Conservation (phyloP, 78 protist genomes). For the Dictyostelium firmibasis region DNA sequence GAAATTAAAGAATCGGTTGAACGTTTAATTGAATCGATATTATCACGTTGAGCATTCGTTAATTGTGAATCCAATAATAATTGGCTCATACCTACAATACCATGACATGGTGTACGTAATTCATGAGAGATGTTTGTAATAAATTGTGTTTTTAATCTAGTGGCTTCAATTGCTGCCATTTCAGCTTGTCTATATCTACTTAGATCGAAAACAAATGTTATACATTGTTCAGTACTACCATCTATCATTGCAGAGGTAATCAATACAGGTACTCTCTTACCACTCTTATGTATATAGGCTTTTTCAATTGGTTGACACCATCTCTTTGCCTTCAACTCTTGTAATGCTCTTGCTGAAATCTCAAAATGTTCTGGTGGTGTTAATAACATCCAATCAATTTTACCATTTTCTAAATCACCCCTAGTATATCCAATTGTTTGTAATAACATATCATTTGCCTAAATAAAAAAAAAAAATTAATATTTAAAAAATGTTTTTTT, state of each 20-base stretch:
- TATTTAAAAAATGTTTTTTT: background rate
- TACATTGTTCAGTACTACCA: slow-evolving; percentile 64
- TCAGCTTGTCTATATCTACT: slow-evolving; percentile 65
- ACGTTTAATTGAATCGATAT: slow-evolving; percentile 57
- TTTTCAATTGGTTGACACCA: slow-evolving; percentile 82
- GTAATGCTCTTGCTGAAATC: slow-evolving; percentile 72
- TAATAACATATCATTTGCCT: slow-evolving; percentile 70
- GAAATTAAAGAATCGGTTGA: slow-evolving; percentile 44
- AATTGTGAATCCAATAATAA: slow-evolving; percentile 32
- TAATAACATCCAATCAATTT: slow-evolving; percentile 70
- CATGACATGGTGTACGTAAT: slow-evolving; percentile 88
- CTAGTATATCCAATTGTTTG: slow-evolving; percentile 57
- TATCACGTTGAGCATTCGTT: slow-evolving; percentile 1
- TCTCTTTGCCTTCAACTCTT: slow-evolving; percentile 57
- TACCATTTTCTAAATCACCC: slow-evolving; percentile 54
- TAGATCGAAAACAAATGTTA: slow-evolving; percentile 67
- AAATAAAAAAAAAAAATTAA: background rate
- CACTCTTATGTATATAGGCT: slow-evolving; percentile 62
- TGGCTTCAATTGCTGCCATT: slow-evolving; percentile 54
- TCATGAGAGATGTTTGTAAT: slow-evolving; percentile 86
- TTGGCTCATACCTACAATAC: slow-evolving; percentile 83
- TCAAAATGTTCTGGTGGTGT: slow-evolving; percentile 75
- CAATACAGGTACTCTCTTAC: slow-evolving; percentile 29
- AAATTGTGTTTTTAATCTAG: slow-evolving; percentile 63
- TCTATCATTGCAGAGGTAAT: slow-evolving; percentile 58